Conservation (phyloP, 495 filamentous ascomycete species). For the Neurospora sp. region DNA sequence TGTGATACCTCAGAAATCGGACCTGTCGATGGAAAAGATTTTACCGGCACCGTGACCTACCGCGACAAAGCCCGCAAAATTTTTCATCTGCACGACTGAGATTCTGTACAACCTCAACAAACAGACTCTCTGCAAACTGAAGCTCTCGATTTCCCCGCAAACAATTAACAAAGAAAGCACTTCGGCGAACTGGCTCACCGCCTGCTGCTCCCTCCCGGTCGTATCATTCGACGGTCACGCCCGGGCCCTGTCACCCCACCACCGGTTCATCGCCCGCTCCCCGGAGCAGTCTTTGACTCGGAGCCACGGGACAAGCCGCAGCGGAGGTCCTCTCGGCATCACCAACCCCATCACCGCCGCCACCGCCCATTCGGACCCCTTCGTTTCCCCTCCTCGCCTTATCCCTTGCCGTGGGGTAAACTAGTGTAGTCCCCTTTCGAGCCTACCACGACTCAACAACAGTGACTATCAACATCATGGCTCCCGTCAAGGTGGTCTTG, state of each 20-base stretch:
- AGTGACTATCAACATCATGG: slow-evolving; percentile 12
- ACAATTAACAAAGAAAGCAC: background rate
- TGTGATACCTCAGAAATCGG: background rate
- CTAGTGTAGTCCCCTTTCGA: background rate
- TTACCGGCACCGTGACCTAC: background rate
- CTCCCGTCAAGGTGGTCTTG: slow-evolving; percentile 31
- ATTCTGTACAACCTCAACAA: background rate
- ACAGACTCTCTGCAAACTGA: background rate
- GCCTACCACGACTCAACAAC: background rate
- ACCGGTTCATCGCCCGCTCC: background rate
- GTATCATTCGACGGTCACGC: background rate
- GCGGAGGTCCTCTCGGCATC: background rate
- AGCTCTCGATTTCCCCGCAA: background rate
- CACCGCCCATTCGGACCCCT: background rate
- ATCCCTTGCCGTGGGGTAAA: background rate
- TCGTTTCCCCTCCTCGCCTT: background rate
- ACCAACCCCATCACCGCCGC: background rate
- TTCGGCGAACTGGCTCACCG: background rate
- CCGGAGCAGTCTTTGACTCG: background rate
- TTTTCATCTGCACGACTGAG: background rate
- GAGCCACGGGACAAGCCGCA: background rate
- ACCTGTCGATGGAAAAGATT: background rate
- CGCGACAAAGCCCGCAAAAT: background rate
- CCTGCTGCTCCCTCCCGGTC: background rate
- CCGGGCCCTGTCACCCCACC: background rate